Evolutionary conservation across 768 basidiomycete genomes (phyloP).

Genomic region (Cystofilobasidium macerans): DNA sequence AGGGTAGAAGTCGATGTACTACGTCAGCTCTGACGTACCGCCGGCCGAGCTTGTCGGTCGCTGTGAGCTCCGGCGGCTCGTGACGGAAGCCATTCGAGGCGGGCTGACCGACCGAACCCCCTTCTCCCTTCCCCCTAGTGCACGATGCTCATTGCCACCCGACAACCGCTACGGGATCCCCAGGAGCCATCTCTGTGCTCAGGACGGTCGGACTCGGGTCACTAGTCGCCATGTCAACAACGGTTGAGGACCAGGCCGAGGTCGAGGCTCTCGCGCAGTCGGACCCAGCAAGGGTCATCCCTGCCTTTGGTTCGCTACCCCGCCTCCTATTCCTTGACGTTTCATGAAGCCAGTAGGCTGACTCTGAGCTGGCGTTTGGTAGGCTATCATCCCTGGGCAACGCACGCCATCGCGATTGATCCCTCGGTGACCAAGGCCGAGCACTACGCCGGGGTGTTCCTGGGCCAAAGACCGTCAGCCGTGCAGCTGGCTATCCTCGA

Average conservation of each 20-base stretch:
- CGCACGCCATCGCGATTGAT: constrained; percentile 56
- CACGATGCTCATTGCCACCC: constrained; percentile 15
- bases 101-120: too few relatives aligned
- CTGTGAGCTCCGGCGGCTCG: too few relatives aligned
- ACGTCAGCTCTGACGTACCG: too few relatives aligned
- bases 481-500: constrained; percentile 44
- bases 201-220: neutral
- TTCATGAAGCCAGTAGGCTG: too few relatives aligned
- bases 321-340: too few relatives aligned
- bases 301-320: constrained; percentile 13
- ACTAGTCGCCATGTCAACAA: constrained; percentile 1
- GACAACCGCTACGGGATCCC: neutral
- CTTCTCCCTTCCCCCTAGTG: too few relatives aligned
- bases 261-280: constrained; percentile 5
- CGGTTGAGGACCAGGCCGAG: constrained; percentile 1
- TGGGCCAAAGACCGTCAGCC: constrained; percentile 35
- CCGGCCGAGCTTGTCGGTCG: too few relatives aligned
- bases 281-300: neutral
- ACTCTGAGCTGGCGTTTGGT: neutral
- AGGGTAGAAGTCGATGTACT: too few relatives aligned
- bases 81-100: too few relatives aligned
- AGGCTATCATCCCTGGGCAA: constrained; percentile 95
- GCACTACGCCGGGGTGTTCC: constrained; percentile 67
- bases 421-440: constrained; percentile 46
- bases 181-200: neutral